Evolutionary conservation across 1,139 yeast species (phyloP).

Genomic region (Taphrina pruni): DNA sequence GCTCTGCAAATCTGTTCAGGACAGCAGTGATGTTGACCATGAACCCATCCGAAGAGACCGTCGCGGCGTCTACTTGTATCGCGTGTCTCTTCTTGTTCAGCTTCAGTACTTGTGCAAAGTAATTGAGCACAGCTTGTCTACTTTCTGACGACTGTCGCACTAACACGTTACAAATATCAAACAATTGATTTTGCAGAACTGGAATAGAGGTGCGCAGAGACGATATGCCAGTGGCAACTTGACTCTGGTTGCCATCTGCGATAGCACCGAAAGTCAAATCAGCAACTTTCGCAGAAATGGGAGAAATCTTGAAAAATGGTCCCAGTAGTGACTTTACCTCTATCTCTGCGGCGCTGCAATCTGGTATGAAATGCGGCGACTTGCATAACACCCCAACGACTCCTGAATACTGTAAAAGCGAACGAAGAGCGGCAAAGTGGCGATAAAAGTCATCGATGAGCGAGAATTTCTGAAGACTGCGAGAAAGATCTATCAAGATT

Average conservation of each 20-base stretch:
- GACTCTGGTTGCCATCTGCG: slow-evolving; percentile 46
- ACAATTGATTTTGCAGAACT: slow-evolving; percentile 54
- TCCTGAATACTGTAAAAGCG: slow-evolving; percentile 49
- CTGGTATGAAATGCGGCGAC: slow-evolving; percentile 51
- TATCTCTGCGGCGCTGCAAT: slow-evolving; percentile 56
- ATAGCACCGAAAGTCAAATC: slow-evolving; percentile 48
- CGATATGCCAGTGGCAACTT: slow-evolving; percentile 23
- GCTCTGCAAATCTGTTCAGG: slow-evolving; percentile 74
- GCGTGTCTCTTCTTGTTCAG: slow-evolving; percentile 87
- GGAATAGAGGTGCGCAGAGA: slow-evolving; percentile 16
- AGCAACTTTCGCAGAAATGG: slow-evolving; percentile 59
- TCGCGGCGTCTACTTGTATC: slow-evolving; percentile 72
- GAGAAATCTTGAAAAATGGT: slow-evolving; percentile 76
- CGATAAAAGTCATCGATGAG: slow-evolving; percentile 53
- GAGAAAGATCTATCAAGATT: slow-evolving; percentile 50
- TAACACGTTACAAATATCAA: slow-evolving; percentile 71
- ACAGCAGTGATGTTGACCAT: slow-evolving; percentile 77
- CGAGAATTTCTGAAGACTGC: slow-evolving; percentile 45
- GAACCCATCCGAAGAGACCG: slow-evolving; percentile 77
- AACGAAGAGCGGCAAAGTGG: slow-evolving; percentile 23
- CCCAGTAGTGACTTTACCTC: slow-evolving; percentile 75
- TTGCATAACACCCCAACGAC: slow-evolving; percentile 58
- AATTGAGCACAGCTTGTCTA: slow-evolving; percentile 65
- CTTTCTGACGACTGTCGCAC: slow-evolving; percentile 76
- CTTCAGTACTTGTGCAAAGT: slow-evolving; percentile 75